Base-by-base conservation (phyloP, 441 rosid genomes). In the Pelargonium citronellum region DNA sequence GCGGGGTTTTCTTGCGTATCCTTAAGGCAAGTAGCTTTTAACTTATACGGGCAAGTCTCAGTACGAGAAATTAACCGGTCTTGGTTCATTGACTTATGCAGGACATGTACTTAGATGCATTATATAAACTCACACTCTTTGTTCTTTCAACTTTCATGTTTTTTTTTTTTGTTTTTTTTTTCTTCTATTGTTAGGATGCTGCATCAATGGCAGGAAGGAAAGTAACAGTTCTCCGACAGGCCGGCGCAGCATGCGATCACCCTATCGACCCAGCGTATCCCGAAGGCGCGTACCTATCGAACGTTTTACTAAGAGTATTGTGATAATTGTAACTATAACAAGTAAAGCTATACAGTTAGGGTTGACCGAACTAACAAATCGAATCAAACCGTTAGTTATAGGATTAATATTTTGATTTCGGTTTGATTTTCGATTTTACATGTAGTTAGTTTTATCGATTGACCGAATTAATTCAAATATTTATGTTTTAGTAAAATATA, bases 251-350 rank as follows among this genome's bases (percentile, higher is more conserved):
- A 7, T 86, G 86, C 43, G 97, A 93, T 76, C 98, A 93, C 70
- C 95, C 98, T 15, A 77, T 86, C 3, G 91, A 91, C 67, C 96
- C 96, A 64, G 82, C 95, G 57, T 89, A 93, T 71, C 96, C 89
- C 0, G 96, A 91, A 84, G 96, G 98, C 53, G 79, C 80, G 44
- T 93, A 93, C 77, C 92, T 89, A 34, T 86, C 96, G 2, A 91
- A 91, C 47, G 0, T 87, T 71, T 80, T 90, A 43, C 79, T 87
- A 15, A 82, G 95, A 73, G 89, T 90, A 43, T 39, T 67, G n/a
- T 87, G 75, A 79, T 51, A 2, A 70, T 46, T 44, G 49, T 11
- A 44, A 44, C n/a, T 6, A 55, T 57, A 6, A 69, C 9, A 2
- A 55, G 34, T 46, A 44, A 9, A 44, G 2, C 49, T 1, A 9